These are phyloP conservation scores for Rhizopogon sp. DNA, from an alignment of 768 basidiomycete species.

Conservation along the genomic window DNA sequence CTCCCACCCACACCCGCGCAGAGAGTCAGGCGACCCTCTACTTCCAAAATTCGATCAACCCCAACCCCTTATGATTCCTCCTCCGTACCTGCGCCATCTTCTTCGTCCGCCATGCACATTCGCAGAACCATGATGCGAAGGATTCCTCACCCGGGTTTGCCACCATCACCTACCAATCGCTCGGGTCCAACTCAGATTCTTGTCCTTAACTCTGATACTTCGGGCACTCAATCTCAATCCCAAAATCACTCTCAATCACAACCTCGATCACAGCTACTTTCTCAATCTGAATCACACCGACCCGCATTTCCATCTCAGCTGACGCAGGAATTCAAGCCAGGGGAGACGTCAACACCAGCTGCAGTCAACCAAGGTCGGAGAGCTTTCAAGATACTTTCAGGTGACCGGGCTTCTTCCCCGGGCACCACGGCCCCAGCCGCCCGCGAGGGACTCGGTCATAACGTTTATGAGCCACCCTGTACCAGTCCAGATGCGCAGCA, in stretches of 20 bases:
- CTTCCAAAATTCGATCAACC: not conserved
- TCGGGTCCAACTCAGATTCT: constrained; percentile 39
- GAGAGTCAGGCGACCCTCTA: constrained; percentile 8
- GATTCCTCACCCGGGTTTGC: constrained; percentile 38
- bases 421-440: not conserved
- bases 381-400: constrained; percentile 4
- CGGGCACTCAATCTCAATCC: constrained; percentile 24
- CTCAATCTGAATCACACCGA: constrained; percentile 5
- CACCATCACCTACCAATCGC: constrained; percentile 27
- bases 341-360: constrained; percentile 15
- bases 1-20: constrained; percentile 26
- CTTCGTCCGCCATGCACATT: constrained; percentile 9
- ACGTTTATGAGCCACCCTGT: not conserved
- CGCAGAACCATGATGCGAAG: constrained; percentile 34
- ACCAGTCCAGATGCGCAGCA: not conserved
- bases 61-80: not conserved
- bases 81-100: constrained; percentile 4
- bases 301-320: constrained; percentile 14
- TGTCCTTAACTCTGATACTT: constrained; percentile 54
- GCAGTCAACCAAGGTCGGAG: not conserved
- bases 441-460: not conserved
- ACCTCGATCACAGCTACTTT: constrained; percentile 7
- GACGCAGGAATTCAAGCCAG: constrained; percentile 15
- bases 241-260: constrained; percentile 21
- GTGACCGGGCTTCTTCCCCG: not conserved